Conservation (phyloP, 2,329 filamentous ascomycete species). For the Dactylellina drechsleri region DNA sequence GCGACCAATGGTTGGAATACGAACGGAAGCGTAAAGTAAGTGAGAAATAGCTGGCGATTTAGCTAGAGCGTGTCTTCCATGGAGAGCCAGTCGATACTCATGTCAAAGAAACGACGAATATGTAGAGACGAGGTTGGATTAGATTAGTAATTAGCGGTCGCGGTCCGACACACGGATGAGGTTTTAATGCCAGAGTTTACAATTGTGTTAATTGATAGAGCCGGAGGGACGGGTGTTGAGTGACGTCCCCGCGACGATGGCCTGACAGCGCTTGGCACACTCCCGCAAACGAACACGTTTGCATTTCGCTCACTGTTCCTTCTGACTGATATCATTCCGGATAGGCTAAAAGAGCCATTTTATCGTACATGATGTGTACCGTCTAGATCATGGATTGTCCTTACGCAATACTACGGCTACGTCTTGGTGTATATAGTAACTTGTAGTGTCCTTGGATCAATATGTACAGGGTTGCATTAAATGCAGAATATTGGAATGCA, state of each 20-base stretch:
- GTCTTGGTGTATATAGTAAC: too few species aligned
- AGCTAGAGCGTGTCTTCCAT: not conserved
- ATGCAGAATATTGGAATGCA: too few species aligned
- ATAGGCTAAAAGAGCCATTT: too few species aligned
- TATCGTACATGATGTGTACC: too few species aligned
- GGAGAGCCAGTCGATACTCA: not conserved
- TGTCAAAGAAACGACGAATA: not conserved
- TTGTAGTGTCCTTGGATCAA: too few species aligned
- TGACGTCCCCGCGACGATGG: slow-evolving; percentile 47
- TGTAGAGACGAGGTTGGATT: not conserved
- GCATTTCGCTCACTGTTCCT: too few species aligned
- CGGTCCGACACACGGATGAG: too few species aligned
- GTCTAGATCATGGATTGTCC: too few species aligned
- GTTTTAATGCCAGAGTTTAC: slow-evolving; percentile 39
- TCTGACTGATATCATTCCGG: too few species aligned
- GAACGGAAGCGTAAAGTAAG: not conserved
- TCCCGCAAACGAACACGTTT: slow-evolving; percentile 46
- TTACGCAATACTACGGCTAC: too few species aligned
- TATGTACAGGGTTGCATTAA: too few species aligned
- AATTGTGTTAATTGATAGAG: slow-evolving; percentile 12
- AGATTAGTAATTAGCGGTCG: slow-evolving; percentile 11
- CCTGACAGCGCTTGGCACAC: slow-evolving; percentile 44
- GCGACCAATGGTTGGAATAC: not conserved
- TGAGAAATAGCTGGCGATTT: not conserved
- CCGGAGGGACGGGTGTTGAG: slow-evolving; percentile 29